Evolutionary conservation across 108 stramenopile genomes (phyloP).

Genomic region (Fragilariopsis cylindrus): DNA sequence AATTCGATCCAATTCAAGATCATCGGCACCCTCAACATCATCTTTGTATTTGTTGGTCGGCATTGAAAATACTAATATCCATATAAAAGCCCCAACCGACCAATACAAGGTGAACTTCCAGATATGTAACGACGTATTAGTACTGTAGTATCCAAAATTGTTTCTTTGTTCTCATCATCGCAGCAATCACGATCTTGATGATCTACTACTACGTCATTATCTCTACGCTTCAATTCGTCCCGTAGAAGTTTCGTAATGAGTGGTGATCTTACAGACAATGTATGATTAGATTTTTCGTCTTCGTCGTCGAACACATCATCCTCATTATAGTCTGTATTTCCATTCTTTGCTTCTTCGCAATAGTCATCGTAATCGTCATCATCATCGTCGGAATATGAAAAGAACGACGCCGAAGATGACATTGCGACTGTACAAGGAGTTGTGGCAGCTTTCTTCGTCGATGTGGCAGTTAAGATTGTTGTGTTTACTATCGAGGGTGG

Average conservation of each 20-base stretch:
- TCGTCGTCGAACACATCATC: background rate
- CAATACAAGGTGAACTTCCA: background rate
- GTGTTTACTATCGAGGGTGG: too few relatives aligned
- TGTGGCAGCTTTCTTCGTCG: too few relatives aligned
- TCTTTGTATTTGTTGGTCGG: background rate
- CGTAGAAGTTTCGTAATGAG: constrained; percentile 2
- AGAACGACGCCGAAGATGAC: too few relatives aligned
- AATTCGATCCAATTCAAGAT: background rate
- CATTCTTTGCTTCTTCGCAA: too few relatives aligned
- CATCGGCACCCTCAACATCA: background rate
- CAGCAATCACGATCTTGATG: background rate
- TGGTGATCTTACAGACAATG: background rate
- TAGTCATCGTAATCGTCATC: too few relatives aligned
- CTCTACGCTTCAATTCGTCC: constrained; percentile 1
- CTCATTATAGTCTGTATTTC: too few relatives aligned
- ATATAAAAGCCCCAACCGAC: constrained; percentile 1
- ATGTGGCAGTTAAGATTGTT: too few relatives aligned
- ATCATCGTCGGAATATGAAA: too few relatives aligned
- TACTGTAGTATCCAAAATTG: background rate
- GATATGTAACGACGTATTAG: background rate
- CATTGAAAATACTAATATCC: background rate
- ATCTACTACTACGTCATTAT: background rate
- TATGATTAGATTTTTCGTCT: background rate
- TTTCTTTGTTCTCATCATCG: background rate
- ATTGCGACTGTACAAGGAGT: too few relatives aligned